Conservation (phyloP, 805 yeast genomes). For the Sugiyamaella chiloensis region DNA sequence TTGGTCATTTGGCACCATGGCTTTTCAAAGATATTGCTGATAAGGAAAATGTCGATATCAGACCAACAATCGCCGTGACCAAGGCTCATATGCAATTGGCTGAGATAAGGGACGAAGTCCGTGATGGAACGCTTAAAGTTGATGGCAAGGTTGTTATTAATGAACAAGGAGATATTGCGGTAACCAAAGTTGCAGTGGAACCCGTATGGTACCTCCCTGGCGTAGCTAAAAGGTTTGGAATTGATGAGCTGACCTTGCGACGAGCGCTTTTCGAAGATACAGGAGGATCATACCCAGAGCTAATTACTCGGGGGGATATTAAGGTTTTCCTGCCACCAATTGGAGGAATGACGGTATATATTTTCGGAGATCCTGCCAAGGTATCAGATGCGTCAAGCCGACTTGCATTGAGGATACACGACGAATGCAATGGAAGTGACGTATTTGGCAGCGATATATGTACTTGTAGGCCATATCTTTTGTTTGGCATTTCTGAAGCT, state of each 20-base stretch:
- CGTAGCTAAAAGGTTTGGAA: constrained; percentile 59
- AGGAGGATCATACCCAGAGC: constrained; percentile 68
- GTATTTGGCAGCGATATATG: constrained; percentile 68
- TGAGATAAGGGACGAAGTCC: constrained; percentile 57
- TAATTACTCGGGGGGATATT: constrained; percentile 64
- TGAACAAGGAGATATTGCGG: constrained; percentile 57
- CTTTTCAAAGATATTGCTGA: constrained; percentile 44
- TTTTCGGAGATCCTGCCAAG: constrained; percentile 58
- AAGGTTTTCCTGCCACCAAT: constrained; percentile 66
- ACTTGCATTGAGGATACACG: constrained; percentile 61
- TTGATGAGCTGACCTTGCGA: constrained; percentile 54
- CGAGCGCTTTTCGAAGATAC: constrained; percentile 64
- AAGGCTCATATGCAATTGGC: constrained; percentile 61
- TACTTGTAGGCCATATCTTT: constrained; percentile 65
- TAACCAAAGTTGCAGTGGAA: constrained; percentile 63
- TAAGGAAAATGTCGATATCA: constrained; percentile 51
- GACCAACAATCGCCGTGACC: constrained; percentile 65
- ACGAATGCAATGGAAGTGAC: constrained; percentile 69
- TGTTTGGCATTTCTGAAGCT: constrained; percentile 65
- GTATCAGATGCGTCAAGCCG: constrained; percentile 50
- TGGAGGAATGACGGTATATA: constrained; percentile 65
- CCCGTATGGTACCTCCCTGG: constrained; percentile 73
- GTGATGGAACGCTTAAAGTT: constrained; percentile 49
- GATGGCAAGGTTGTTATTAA: constrained; percentile 62
- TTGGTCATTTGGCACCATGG: constrained; percentile 66